Base-by-base conservation (phyloP, 1,284 basidiomycete species). In the Taiwanofungus camphoratus region DNA sequence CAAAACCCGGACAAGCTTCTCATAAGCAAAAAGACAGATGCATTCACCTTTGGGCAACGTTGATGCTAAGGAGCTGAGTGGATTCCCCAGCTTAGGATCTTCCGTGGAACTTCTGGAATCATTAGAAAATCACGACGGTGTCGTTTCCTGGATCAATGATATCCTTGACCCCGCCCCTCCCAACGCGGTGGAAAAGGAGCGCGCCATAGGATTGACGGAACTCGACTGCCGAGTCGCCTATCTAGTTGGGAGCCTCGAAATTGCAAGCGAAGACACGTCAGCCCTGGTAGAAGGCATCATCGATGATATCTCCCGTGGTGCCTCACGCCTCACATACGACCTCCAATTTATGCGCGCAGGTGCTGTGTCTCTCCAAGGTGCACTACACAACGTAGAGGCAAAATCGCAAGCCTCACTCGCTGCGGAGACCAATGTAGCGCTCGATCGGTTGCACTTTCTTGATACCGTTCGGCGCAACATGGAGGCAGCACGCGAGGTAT, bases 301-400 rank as follows among this genome's bases (percentile, higher is more conserved):
- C 48, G 84, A 91, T 57, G 91, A 94, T 57, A 88, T 95, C 36
- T 90, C 91, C 1, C 78, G 91, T 38, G 80, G 83, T 3, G 83
- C 94, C 8, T 91, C 93, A 4, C 78, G 93, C 27, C 74, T 97
- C 35, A 82, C 85, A 1, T 96, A 95, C 59, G 93, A 96, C 64
- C 71, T 97, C 16, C 92, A 96, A 60, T 93, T 95, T 65, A 93
- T 96, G 81, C 83, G 88, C 37, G 93, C 96, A 59, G 82, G 84
- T 27, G 91, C 92, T 0, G 65, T 87, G 11, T 77, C 86, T 2
- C 71, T 96, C 15, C 83, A 87, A 51, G 66, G 65, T 18, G 67
- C 77, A 5, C 67, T 94, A 13, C 66, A 72, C 13, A 70, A 71
- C 23, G 79, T 89, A 13, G 70, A 76, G 46, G 68, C 67, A 39